A percentile compares a stretch with the other conserved stretches of the same genome.
Conservation (phyloP, 108 stramenopile species). For the Tribonema minus region DNA sequence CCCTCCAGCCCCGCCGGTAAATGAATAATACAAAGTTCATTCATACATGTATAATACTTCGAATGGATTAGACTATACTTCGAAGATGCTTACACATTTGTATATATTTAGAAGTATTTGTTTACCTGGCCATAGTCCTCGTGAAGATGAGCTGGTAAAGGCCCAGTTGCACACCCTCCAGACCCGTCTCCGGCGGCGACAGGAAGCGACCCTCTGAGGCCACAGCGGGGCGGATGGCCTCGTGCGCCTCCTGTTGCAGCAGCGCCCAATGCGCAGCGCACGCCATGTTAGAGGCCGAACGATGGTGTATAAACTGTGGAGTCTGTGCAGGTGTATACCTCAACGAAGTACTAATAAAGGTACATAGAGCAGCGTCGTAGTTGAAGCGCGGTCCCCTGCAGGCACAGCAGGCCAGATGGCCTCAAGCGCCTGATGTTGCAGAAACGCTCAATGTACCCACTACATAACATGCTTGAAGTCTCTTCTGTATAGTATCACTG, state of each 20-base stretch:
- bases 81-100: no score
- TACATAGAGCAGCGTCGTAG: neutral
- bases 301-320: neutral
- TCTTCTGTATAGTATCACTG: no score
- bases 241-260: conserved; percentile 69
- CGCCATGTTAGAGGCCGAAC: neutral
- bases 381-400: neutral
- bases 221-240: conserved; percentile 75
- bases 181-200: neutral
- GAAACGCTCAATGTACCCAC: no score
- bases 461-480: no score
- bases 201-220: conserved; percentile 55
- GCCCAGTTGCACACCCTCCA: neutral
- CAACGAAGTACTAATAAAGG: neutral
- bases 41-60: no score
- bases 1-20: no score
- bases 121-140: neutral
- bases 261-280: neutral
- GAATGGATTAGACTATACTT: no score
- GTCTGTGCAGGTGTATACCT: neutral
- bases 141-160: neutral
- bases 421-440: neutral
- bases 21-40: no score
- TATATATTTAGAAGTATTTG: neutral
- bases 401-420: neutral